Evolutionary conservation across 2,329 filamentous ascomycete genomes (phyloP).

Genomic region (Colletotrichum noveboracense): DNA sequence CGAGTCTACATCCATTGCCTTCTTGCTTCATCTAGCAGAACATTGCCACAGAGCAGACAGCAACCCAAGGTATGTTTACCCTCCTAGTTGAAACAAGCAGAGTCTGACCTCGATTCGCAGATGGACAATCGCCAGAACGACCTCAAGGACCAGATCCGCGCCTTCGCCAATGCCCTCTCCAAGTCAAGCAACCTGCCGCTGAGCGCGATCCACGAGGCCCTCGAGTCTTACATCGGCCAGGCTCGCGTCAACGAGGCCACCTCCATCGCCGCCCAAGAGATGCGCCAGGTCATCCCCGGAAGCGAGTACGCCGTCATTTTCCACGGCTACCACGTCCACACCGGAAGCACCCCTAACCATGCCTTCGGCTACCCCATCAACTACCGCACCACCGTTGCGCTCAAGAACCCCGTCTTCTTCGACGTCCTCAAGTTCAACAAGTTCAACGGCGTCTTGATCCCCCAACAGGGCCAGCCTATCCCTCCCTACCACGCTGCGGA

Average conservation of each 20-base stretch:
- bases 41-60: background rate
- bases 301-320: background rate
- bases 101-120: background rate
- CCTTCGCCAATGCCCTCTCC: background rate
- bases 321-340: background rate
- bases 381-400: background rate
- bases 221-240: background rate
- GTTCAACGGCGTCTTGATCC: background rate
- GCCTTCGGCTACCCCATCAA: background rate
- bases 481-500: background rate
- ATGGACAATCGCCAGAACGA: background rate
- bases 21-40: background rate
- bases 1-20: background rate
- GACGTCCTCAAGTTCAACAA: background rate
- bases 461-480: background rate
- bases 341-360: too few species aligned
- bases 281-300: background rate
- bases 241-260: background rate
- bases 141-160: background rate
- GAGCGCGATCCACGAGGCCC: background rate
- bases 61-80: background rate
- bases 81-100: background rate
- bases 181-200: background rate
- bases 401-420: background rate
- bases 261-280: background rate